Percentiles rank a stretch among this genome's conserved stretches.
Evolutionary conservation across 2,329 filamentous ascomycete species (phyloP).

Genomic region (Pseudocercospora ulei): DNA sequence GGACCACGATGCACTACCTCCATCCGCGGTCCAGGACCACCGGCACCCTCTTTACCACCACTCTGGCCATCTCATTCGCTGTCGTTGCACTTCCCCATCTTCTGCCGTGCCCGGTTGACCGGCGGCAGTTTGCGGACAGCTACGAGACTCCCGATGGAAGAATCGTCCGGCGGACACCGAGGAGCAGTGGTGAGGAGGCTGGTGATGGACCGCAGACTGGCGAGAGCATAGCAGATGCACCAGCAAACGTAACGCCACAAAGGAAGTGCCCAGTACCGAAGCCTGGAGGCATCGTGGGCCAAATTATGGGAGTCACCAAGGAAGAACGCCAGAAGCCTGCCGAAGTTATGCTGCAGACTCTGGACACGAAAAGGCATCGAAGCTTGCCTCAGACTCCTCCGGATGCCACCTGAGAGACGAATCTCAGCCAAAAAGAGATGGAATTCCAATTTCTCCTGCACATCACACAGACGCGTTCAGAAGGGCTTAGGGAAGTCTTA

Average conservation of each 20-base stretch:
- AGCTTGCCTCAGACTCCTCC: conserved; percentile 1
- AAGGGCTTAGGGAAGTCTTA: background rate
- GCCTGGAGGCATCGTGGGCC: conserved; percentile 66
- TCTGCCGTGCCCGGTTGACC: conserved; percentile 75
- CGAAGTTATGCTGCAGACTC: conserved; percentile 27
- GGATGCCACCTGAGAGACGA: conserved; percentile 10
- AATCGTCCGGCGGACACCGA: conserved; percentile 38
- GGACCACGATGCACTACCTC: conserved; percentile 46
- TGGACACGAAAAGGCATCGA: conserved; percentile 18
- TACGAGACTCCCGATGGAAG: conserved; percentile 29
- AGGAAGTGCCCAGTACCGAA: conserved; percentile 90
- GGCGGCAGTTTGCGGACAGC: conserved; percentile 64
- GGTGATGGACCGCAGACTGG: conserved; percentile 12
- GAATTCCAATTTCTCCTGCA: background rate
- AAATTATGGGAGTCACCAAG: conserved; percentile 59
- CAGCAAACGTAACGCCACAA: conserved; percentile 31
- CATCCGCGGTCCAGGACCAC: conserved; percentile 91
- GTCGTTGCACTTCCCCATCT: conserved; percentile 85
- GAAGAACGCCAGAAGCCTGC: conserved; percentile 24
- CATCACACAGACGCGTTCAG: background rate
- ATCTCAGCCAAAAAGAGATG: background rate
- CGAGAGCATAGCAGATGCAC: conserved; percentile 5
- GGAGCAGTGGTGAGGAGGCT: conserved; percentile 22
- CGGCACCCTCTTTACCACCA: conserved; percentile 89
- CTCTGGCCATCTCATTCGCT: conserved; percentile 76